A percentile compares a stretch with the other conserved stretches of the same genome.
phyloP scores from a whole-genome alignment of 495 filamentous ascomycete species.

The Trichocladium uniseriatum region DNA sequence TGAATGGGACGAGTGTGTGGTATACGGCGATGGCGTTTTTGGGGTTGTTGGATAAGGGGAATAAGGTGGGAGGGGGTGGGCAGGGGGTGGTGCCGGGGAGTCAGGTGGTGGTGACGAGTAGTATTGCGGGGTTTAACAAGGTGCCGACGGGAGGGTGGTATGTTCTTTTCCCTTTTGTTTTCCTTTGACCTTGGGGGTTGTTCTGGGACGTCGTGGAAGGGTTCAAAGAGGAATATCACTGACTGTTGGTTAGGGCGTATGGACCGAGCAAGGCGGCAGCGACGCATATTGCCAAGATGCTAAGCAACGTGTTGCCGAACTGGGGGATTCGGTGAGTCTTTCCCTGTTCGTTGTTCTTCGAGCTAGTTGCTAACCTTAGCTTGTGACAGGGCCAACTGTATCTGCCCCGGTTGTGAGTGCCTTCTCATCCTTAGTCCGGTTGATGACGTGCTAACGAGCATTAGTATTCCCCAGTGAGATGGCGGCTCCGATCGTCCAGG shows the following conservation, averaged over 20 bases:
- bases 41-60: conserved; percentile 52
- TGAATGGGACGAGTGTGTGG: conserved; percentile 53
- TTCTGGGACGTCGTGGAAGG: too few relatives aligned
- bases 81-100: conserved; percentile 26
- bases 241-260: conserved; percentile 38
- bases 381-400: conserved; percentile 45
- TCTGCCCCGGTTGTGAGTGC: conserved; percentile 55
- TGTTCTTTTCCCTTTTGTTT: too few relatives aligned
- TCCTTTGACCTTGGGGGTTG: too few relatives aligned
- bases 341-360: not conserved
- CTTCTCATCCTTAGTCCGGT: not conserved
- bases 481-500: conserved; percentile 39
- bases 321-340: conserved; percentile 46
- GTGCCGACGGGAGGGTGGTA: conserved; percentile 37
- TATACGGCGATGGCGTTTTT: conserved; percentile 57
- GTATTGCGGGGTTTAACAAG: conserved; percentile 53
- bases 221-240: too few relatives aligned
- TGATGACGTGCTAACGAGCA: not conserved
- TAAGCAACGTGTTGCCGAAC: conserved; percentile 43
- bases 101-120: conserved; percentile 56
- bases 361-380: conserved; percentile 31
- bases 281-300: conserved; percentile 54
- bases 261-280: conserved; percentile 54
- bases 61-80: conserved; percentile 26
- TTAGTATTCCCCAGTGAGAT: conserved; percentile 57